Conservation (phyloP, 495 filamentous ascomycete species). For the Penicillium ochrochloron region DNA sequence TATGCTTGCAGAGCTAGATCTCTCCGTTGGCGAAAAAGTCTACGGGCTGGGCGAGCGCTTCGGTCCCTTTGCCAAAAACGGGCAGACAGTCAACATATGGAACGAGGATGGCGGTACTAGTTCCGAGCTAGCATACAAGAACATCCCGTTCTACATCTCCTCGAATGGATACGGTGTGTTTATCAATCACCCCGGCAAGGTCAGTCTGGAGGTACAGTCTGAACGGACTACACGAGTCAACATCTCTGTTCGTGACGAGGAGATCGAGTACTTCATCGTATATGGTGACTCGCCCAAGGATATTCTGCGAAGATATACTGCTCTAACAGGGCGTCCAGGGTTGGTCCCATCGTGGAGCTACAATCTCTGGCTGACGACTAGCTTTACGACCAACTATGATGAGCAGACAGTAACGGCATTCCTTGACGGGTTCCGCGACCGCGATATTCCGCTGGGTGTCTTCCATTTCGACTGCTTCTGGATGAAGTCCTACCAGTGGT, state of each 20-base stretch:
- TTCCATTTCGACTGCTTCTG: slow-evolving; percentile 78
- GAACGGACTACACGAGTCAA: slow-evolving; percentile 69
- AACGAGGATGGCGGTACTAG: slow-evolving; percentile 75
- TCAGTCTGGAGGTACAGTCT: slow-evolving; percentile 69
- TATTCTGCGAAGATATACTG: slow-evolving; percentile 64
- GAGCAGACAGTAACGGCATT: slow-evolving; percentile 69
- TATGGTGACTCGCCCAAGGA: slow-evolving; percentile 71
- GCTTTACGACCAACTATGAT: slow-evolving; percentile 72
- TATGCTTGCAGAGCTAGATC: slow-evolving; percentile 65
- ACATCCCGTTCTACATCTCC: slow-evolving; percentile 72
- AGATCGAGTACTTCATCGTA: slow-evolving; percentile 65
- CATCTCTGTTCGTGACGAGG: slow-evolving; percentile 63
- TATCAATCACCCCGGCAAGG: slow-evolving; percentile 62
- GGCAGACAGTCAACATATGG: slow-evolving; percentile 69
- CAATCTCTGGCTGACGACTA: slow-evolving; percentile 72
- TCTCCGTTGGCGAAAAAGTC: slow-evolving; percentile 68
- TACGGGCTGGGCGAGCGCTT: slow-evolving; percentile 75
- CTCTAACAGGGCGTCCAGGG: slow-evolving; percentile 62
- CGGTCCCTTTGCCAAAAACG: slow-evolving; percentile 71
- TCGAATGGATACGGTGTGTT: slow-evolving; percentile 74
- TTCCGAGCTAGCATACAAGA: slow-evolving; percentile 76
- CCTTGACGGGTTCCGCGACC: slow-evolving; percentile 67
- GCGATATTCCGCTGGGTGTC: slow-evolving; percentile 67
- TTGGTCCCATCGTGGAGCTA: slow-evolving; percentile 72
- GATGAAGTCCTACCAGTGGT: slow-evolving; percentile 71